Conservation (phyloP, 257 asterid species). For the Rehmannia glutinosa region DNA sequence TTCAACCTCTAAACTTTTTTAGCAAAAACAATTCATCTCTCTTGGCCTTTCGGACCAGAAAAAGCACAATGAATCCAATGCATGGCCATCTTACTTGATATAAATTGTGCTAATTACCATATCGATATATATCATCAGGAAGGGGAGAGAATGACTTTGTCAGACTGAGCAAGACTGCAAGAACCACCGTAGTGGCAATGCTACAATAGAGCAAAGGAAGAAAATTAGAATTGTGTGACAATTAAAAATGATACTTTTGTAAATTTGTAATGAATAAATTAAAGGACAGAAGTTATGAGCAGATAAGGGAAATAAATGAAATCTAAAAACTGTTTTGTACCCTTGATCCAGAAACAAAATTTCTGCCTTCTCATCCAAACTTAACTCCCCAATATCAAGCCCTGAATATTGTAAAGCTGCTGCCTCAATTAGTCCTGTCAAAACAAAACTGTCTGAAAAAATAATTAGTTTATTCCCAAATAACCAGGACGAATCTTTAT, state of each 20-base stretch:
- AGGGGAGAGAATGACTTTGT: slow-evolving; percentile 86
- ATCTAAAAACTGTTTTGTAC: slow-evolving; percentile 31
- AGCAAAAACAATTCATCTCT: too few species aligned
- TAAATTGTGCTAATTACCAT: slow-evolving; percentile 45
- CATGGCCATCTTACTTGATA: not conserved
- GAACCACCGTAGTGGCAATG: slow-evolving; percentile 77
- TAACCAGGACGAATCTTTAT: not conserved
- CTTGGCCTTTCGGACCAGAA: too few species aligned
- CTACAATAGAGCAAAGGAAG: slow-evolving; percentile 35
- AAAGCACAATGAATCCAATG: not conserved
- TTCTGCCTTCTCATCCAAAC: slow-evolving; percentile 92
- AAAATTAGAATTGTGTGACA: slow-evolving; percentile 11
- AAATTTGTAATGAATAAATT: not conserved
- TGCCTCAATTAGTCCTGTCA: slow-evolving; percentile 94
- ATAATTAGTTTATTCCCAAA: slow-evolving; percentile 40
- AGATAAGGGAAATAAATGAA: slow-evolving; percentile 6
- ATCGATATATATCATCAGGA: slow-evolving; percentile 83
- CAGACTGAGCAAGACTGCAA: slow-evolving; percentile 75
- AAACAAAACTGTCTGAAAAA: slow-evolving; percentile 91
- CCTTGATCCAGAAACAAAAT: slow-evolving; percentile 75
- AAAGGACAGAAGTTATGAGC: not conserved
- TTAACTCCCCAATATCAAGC: slow-evolving; percentile 57
- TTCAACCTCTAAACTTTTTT: not conserved
- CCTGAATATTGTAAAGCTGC: slow-evolving; percentile 69
- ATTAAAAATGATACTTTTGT: not conserved